Conservation (phyloP, 441 rosid genomes). For the Eutrema salsugineum region DNA sequence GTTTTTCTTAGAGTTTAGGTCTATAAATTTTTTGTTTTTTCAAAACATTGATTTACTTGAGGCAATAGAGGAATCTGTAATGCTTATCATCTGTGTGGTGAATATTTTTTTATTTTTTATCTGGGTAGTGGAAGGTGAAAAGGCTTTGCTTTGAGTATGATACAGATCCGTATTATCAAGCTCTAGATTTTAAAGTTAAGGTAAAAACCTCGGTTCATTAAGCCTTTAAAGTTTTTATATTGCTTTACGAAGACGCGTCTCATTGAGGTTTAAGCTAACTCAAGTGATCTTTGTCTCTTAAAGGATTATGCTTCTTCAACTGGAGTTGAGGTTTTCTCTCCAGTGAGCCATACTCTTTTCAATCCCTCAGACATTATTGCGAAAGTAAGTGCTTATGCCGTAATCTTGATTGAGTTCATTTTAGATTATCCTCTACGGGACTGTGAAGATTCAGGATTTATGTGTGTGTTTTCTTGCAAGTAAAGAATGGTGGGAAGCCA, state of each 20-base stretch:
- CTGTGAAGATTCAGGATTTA: background rate
- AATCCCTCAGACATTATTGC: conserved; percentile 66
- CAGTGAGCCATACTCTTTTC: conserved; percentile 90
- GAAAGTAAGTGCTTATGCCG: conserved; percentile 39
- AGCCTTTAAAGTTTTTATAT: background rate
- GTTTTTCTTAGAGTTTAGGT: background rate
- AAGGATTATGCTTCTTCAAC: conserved; percentile 64
- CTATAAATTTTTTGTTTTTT: background rate
- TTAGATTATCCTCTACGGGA: background rate
- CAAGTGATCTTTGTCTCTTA: background rate
- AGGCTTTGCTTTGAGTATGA: conserved; percentile 87
- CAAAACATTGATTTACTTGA: background rate
- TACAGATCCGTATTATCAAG: conserved; percentile 87
- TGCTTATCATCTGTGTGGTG: background rate
- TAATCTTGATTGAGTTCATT: background rate
- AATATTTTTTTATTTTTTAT: background rate
- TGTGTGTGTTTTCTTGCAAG: conserved; percentile 2
- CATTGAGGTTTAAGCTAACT: background rate
- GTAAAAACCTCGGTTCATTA: conserved; percentile 29
- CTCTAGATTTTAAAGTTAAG: conserved; percentile 65
- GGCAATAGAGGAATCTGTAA: background rate
- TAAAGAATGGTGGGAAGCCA: conserved; percentile 82
- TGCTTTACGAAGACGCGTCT: background rate
- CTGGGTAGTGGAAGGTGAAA: conserved; percentile 68
- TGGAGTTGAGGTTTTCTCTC: conserved; percentile 78